A percentile compares a stretch with the other conserved stretches of the same genome.
Conservation (phyloP, 1,139 yeast species). For the Yarrowia galli region DNA sequence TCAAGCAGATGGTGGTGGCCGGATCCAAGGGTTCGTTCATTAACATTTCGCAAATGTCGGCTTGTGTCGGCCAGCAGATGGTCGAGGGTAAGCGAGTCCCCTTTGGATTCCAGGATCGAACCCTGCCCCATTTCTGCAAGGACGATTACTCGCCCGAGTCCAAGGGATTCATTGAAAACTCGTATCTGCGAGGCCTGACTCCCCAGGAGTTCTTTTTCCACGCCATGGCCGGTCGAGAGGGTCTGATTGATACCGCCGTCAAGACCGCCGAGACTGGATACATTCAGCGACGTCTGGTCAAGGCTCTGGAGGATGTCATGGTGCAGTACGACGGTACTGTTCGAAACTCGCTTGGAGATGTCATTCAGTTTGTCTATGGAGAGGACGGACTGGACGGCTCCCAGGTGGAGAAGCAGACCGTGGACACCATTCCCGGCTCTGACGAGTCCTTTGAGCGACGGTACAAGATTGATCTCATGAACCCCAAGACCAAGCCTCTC, state of each 20-base stretch:
- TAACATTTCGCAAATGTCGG: slow-evolving; percentile 99
- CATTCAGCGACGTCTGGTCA: slow-evolving; percentile 97
- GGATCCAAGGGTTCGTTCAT: slow-evolving; percentile 99
- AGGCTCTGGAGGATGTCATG: slow-evolving; percentile 98
- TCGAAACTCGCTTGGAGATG: slow-evolving; percentile 95
- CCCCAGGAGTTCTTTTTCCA: slow-evolving; percentile 99
- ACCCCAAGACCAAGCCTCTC: slow-evolving; percentile 58
- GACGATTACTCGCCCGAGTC: slow-evolving; percentile 99
- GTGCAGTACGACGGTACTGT: slow-evolving; percentile 99
- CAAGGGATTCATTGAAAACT: slow-evolving; percentile 96
- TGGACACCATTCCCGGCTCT: slow-evolving; percentile 95
- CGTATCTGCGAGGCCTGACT: slow-evolving; percentile 94
- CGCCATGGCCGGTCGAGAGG: slow-evolving; percentile 99
- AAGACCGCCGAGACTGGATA: slow-evolving; percentile 99
- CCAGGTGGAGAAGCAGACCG: slow-evolving; percentile 95
- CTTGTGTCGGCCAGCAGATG: slow-evolving; percentile 99
- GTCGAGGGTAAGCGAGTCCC: slow-evolving; percentile 99
- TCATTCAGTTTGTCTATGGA: slow-evolving; percentile 96
- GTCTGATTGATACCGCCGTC: slow-evolving; percentile 98
- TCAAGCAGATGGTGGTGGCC: slow-evolving; percentile 98
- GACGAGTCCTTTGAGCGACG: slow-evolving; percentile 81
- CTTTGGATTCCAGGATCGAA: slow-evolving; percentile 94
- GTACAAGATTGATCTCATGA: slow-evolving; percentile 85
- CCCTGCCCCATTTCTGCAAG: slow-evolving; percentile 96
- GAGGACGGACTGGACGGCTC: slow-evolving; percentile 99